Evolutionary conservation across 23 red algal genomes (phyloP).

Genomic region (Gracilaria domingensis): DNA sequence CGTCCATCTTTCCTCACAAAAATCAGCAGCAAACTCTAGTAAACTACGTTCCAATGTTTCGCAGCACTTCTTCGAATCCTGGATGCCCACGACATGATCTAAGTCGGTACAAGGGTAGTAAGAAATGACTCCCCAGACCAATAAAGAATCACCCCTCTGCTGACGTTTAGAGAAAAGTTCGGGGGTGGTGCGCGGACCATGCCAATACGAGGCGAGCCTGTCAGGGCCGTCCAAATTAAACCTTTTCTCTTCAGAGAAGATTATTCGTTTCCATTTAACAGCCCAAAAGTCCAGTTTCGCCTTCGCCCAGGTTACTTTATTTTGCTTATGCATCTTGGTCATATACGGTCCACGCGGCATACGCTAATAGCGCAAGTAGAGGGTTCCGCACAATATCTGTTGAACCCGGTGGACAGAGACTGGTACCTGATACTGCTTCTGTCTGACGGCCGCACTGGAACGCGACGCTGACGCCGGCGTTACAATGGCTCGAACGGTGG

Average conservation of each 20-base stretch:
- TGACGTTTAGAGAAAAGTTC: not conserved
- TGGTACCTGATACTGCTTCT: too few relatives aligned
- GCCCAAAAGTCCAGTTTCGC: not conserved
- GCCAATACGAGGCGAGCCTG: not conserved
- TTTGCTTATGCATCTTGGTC: too few relatives aligned
- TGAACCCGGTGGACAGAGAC: not conserved
- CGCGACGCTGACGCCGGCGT: too few relatives aligned
- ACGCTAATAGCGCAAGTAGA: not conserved
- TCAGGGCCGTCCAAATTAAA: not conserved
- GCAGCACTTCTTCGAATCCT: not conserved
- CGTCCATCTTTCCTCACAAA: not conserved
- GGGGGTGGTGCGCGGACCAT: not conserved
- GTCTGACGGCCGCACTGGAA: too few relatives aligned
- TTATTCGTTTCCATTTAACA: not conserved
- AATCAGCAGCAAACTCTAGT: not conserved
- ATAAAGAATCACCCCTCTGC: not conserved
- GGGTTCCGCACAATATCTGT: not conserved
- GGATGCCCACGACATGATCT: not conserved
- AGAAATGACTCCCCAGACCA: not conserved
- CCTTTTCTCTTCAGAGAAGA: not conserved
- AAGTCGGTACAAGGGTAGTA: not conserved
- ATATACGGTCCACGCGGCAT: not conserved
- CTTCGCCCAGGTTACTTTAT: not conserved
- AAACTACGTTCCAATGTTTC: not conserved
- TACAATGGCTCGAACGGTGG: too few relatives aligned